Conservation (phyloP, 192 early-diverging fungal species). For the Neocallimastix lanati region DNA sequence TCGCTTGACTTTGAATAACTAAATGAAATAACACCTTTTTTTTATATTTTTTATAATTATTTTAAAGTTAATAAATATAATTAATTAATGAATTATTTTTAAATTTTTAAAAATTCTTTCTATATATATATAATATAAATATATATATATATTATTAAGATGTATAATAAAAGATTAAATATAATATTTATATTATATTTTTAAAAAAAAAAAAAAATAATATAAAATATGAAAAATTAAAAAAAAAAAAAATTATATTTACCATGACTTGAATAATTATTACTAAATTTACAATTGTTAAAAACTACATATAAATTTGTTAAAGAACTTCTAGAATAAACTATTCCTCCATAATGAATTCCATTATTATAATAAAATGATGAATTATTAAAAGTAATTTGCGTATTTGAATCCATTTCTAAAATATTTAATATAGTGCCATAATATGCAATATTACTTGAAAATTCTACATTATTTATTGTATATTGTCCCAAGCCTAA, state of each 20-base stretch:
- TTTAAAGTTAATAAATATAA: too few relatives aligned
- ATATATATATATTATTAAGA: not conserved
- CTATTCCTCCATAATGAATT: not conserved
- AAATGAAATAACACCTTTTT: not conserved
- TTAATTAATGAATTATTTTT: too few relatives aligned
- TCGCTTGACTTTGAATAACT: not conserved
- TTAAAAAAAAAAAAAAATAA: too few relatives aligned
- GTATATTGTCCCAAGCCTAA: not conserved
- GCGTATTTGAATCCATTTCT: not conserved
- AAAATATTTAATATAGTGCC: not conserved
- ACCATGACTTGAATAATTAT: not conserved
- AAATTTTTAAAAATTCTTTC: not conserved
- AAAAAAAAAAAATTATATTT: too few relatives aligned
- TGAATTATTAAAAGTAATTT: not conserved
- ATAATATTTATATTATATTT: too few relatives aligned
- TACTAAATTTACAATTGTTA: not conserved
- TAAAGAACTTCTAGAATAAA: not conserved
- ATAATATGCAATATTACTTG: not conserved
- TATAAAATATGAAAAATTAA: too few relatives aligned
- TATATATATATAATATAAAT: not conserved
- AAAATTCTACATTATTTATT: not conserved
- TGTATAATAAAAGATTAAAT: not conserved
- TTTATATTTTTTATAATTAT: not conserved
- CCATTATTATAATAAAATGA: not conserved
- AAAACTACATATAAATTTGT: not conserved